Conservation (phyloP, 176 grass and related monocot genomes). For the Oryza australiensis region DNA sequence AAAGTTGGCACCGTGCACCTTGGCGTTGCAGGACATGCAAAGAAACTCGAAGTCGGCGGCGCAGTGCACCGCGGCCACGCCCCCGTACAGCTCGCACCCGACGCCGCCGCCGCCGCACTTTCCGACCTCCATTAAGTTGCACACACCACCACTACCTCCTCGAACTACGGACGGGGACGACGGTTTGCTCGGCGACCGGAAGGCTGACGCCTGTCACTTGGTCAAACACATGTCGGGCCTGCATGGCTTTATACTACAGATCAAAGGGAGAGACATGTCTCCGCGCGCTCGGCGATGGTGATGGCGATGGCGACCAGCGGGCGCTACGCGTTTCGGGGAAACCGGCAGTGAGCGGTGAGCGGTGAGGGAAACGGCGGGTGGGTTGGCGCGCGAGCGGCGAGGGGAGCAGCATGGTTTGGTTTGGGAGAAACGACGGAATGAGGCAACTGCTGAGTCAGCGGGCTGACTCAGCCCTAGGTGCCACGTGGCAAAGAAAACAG, state of each 20-base stretch:
- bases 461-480: too few species aligned
- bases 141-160: too few species aligned
- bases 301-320: background rate
- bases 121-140: slow-evolving; percentile 16
- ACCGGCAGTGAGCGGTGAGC: background rate
- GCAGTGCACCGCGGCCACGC: slow-evolving; percentile 74
- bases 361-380: slow-evolving; percentile 15
- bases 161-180: background rate
- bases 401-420: background rate
- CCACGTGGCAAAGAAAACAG: too few species aligned
- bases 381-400: too few species aligned
- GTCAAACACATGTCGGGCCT: background rate
- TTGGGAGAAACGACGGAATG: background rate
- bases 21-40: slow-evolving; percentile 68
- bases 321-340: background rate
- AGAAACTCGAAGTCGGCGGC: slow-evolving; percentile 76
- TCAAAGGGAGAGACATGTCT: background rate
- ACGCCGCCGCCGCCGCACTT: background rate
- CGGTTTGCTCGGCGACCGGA: too few species aligned
- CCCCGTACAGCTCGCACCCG: slow-evolving; percentile 63
- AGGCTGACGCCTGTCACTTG: background rate
- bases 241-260: background rate
- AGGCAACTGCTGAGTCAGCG: too few species aligned
- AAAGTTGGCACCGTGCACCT: slow-evolving; percentile 91
- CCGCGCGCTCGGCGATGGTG: too few species aligned